phyloP scores from a whole-genome alignment of 1,139 yeast genomes.

The Saccharomyces pastorianus region DNA sequence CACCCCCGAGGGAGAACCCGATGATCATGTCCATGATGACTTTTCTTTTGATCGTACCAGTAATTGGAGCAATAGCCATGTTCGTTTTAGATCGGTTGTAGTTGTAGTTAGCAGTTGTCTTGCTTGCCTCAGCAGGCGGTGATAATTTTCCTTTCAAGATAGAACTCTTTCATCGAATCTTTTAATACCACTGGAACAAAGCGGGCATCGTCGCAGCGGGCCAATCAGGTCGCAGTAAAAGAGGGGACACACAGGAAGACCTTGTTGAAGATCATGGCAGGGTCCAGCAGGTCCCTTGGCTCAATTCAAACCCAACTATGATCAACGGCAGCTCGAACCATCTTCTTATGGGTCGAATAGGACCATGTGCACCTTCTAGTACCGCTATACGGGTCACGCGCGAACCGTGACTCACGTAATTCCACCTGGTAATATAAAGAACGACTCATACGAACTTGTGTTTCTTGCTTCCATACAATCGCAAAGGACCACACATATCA shows the following conservation, averaged over 20 bases:
- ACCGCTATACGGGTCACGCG: background rate
- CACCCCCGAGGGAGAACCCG: conserved; percentile 50
- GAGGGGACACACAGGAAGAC: background rate
- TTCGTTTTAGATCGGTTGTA: conserved; percentile 6
- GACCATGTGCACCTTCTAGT: background rate
- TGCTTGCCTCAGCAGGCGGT: background rate
- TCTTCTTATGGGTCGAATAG: background rate
- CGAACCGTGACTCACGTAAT: background rate
- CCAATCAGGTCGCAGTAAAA: background rate
- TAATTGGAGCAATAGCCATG: conserved; percentile 76
- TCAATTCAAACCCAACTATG: background rate
- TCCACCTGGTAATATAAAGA: background rate
- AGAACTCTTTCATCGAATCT: background rate
- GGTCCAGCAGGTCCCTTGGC: background rate
- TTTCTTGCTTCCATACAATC: background rate
- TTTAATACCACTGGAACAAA: background rate
- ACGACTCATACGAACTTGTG: background rate
- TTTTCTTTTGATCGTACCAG: conserved; percentile 76
- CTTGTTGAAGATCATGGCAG: background rate
- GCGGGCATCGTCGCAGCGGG: conserved; percentile 1
- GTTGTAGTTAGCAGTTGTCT: background rate
- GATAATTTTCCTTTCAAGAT: background rate
- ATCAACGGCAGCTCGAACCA: background rate
- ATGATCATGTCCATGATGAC: conserved; percentile 71
- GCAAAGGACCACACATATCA: background rate